Base-by-base conservation (phyloP, 2,329 filamentous ascomycete genomes). In the Raffaelea deltoideospora region DNA sequence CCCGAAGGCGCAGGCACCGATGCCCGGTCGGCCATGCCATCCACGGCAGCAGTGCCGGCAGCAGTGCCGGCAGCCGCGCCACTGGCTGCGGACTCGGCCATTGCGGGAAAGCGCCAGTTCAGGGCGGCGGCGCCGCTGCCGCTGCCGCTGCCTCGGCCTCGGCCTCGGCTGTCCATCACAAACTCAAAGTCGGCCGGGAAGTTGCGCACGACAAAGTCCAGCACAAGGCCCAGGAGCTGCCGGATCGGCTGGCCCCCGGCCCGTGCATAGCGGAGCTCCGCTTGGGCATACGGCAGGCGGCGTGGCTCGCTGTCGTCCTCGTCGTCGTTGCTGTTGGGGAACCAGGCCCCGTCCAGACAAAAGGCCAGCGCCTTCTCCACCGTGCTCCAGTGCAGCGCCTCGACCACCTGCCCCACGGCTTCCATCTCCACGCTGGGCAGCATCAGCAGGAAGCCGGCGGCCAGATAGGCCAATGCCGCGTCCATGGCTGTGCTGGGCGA, bases 151-250 rank as follows among this genome's bases (percentile, higher is more conserved):
- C n/a, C n/a, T n/a, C n/a, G n/a, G n/a, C n/a, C n/a, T n/a, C n/a
- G n/a, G n/a, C n/a, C n/a, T n/a, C n/a, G n/a, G n/a, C n/a, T n/a
- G n/a, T 20, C 26, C 4, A 39, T n/a, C 4, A 37, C n/a, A 15
- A 39, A n/a, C 10, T 17, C 32, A 15, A 83, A 81, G 44, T 69
- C 64, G 1, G 60, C 48, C 0, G 75, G 72, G 38, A 82, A 69
- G 39, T 67, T 67, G 43, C 65, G 64, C 24, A 72, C 63, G 33
- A 80, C 58, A 51, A 77, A 82, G 23, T 66, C 64, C 27, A 75
- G 54, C 15, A 71, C 59, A 13, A 61, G 64, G 22, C 65, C 60
- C 32, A 82, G 59, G 14, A 83, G 58, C 29, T 24, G 39, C 1
- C 38, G 37, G 10, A 45, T 30, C 17, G 15, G 17, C 54, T 52